Evolutionary conservation across 495 filamentous ascomycete genomes (phyloP), one percentile per base, ranked within the genome.

Genomic region (Xylaria grammica): DNA sequence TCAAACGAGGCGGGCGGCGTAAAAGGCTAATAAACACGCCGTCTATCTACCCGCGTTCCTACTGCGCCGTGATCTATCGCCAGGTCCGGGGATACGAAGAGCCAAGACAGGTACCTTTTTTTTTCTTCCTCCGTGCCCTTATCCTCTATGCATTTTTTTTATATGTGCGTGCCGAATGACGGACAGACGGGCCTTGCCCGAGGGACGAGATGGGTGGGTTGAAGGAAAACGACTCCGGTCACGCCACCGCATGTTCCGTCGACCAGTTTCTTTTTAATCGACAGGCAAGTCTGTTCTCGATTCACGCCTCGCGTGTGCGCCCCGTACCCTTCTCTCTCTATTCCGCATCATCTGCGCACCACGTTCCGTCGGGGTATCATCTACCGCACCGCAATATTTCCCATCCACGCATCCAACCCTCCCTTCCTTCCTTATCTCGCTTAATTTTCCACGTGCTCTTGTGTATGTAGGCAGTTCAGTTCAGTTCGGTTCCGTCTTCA

Each of bases 361-460:
- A 44, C 40, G 17, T 58, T 58, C 42, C 11, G 8, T 45, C 20
- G 54, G 52, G 54, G 54, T 58, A 58, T 58, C 54, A 45, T 58
- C 38, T 45, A 29, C 38, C 24, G 29, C 34, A 20, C 15, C 26
- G 3, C 7, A 3, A 34, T 10, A 32, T n/a, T 53, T 36, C 22
- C 30, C 15, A 5, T 51, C 6, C 15, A n/a, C n/a, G n/a, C n/a
- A n/a, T n/a, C n/a, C 48, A n/a, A n/a, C 1, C 2, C 13, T 27
- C 20, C 52, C 32, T 29, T 22, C 32, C 29, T 7, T 17, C 4
- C 2, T 8, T 19, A 3, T 22, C 50, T 3, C 6, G 8, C n/a
- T 9, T 20, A 5, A 20, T 22, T n/a, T 8, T n/a, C 29, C 10
- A 19, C 29, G 3, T 34, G 8, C 29, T 5, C 48, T 19, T 51